Base-by-base conservation (phyloP, 1,284 basidiomycete genomes). In the Apiotrichum mycotoxinovorans region DNA sequence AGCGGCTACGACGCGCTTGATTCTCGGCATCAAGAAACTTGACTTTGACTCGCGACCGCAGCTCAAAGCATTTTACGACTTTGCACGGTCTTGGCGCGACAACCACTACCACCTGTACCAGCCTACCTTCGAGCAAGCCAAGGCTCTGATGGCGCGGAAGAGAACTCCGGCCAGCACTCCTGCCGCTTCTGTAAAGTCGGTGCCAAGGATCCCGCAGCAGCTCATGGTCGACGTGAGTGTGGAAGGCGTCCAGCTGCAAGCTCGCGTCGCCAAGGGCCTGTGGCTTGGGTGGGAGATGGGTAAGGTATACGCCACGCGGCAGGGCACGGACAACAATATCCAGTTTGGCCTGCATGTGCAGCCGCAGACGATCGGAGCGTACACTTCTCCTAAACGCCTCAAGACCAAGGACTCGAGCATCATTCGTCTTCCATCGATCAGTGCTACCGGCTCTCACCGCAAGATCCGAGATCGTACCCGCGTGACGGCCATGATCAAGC, bases 271-370 rank as follows among this genome's bases (percentile, higher is more conserved):
- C 20, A 67, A 69, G 43, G 60, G 64, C 2, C 61, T 74, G 10
- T 74, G 70, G 71, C 52, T 76, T 11, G 60, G 69, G 2, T 76
- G 74, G 74, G 69, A 71, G 37, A 57, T 73, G 26, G 71, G 70
- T 9, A 62, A 64, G 26, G 44, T 74, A n/a, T 72, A 66, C 50
- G 50, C 60, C 7, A 60, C 60, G 3, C 52, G 62, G 2, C 58
- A 64, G 18, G 66, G 57, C 14, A 40, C 51, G 11, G 53, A 44
- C 0, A 54, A 66, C 20, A 47, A 66, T 20, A 46, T 64, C n/a
- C 51, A 58, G 22, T 71, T 74, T 38, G 72, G 69, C 3, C 52
- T 71, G 22, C 57, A 60, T 10, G 51, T 68, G 11, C 67, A 66
- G 0, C 71, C 72, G 2, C 72, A 74, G 51, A 51, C 66, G 2